Base-by-base conservation (phyloP, 345 rosid genomes). In the Psidium guajava region DNA sequence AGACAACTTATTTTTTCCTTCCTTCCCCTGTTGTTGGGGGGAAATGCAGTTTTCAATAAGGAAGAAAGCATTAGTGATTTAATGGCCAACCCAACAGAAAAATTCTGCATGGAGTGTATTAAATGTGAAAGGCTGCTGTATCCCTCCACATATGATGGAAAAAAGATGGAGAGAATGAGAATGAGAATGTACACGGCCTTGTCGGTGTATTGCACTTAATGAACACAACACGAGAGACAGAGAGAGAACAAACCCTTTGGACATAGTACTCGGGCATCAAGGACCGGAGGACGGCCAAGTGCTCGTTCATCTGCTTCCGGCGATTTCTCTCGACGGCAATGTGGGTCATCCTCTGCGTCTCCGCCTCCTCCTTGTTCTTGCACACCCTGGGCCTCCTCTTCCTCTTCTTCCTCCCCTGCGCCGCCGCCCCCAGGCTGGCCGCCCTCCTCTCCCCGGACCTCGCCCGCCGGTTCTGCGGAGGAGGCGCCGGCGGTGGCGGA, bases 321-420 rank as follows among this genome's bases (percentile, higher is more conserved):
- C 99, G 87, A 59, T 96, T 96, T 89, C 99, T 92, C 88, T 95
- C 99, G 10, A 95, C 96, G 25, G 98, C 90, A 91, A 96, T 96
- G 93, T 96, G 99, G 82, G 95, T 93, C 96, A 95, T 95, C 91
- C 99, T 89, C 86, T 94, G 95, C 16, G 91, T 92, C 91, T 96
- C 98, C 13, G 99, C 96, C 88, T 95, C 98, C 88, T 94, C 95
- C 89, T 90, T 93, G 89, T 93, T 95, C 90, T 95, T 96, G 74
- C 98, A 93, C 82, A 87, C 92, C 92, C 95, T 94, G 52, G 93
- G 90, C 90, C 93, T 93, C 87, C 98, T 91, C 84, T 94, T 91
- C 88, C 95, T 89, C 87, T 93, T 92, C 88, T 90, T 96, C 90
- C 92, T 92, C 74, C 93, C 95, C 89, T 91, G 91, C 84, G 51